Evolutionary conservation across 2,329 filamentous ascomycete species (phyloP), one percentile per base, ranked within the genome.

Genomic region (Apiospora rasikravindrae): DNA sequence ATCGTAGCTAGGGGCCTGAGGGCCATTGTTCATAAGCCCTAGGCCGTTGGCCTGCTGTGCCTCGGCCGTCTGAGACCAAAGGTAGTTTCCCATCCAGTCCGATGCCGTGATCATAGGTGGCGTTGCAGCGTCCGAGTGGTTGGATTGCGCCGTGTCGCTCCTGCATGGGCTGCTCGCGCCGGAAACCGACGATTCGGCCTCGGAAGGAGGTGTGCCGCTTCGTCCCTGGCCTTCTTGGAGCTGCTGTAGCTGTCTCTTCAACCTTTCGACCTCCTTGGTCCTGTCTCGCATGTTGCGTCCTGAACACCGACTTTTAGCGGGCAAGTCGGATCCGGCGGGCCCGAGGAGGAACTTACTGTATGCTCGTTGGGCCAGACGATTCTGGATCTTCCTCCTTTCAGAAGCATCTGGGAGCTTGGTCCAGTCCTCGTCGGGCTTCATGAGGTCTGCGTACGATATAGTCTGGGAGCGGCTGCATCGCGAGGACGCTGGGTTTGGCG

Each of bases 371-470:
- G 80, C 80, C 47, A 81, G 79, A 10, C 80, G 78, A 68, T 81
- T 81, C 71, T 81, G 80, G n/a, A 81, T 81, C 74, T 80, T 81
- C 68, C 80, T 78, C 37, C 80, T 70, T 74, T 81, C 80, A 16
- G 79, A 77, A 45, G 79, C 78, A 73, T 80, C 78, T 29, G 79
- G 78, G 26, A 81, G 77, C 69, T 79, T 80, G 69, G 79, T 78
- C 80, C 80, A 81, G 68, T 81, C 80, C 73, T 81, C 80, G 45
- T 80, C 79, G 10, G 79, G 80, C 74, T 79, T 80, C 79, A 81
- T 80, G 33, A 81, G 71, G 71, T 81, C 79, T 67, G 78, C 79
- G 64, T 81, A 81, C 1, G 79, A 79, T 24, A 78, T 79, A 44
- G 78, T 80, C 53, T 80, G 77, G 70, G 79, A 77, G 72, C 80